Evolutionary conservation across 768 basidiomycete species (phyloP), one percentile per base, ranked within the genome.

Genomic region (Favolaschia claudopus): DNA sequence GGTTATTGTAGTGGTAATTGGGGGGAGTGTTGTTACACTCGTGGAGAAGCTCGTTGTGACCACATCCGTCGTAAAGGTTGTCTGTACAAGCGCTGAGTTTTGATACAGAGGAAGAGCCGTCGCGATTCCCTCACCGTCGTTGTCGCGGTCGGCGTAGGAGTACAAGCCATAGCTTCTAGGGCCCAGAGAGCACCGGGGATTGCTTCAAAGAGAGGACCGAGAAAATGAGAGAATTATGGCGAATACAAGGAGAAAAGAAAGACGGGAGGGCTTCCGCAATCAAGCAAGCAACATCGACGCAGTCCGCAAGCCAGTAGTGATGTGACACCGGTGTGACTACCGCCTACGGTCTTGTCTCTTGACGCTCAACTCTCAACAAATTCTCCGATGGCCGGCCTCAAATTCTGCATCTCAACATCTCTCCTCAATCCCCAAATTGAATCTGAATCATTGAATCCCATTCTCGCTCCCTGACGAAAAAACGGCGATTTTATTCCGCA

Each of bases 101-200:
- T 34, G 19, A 1, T 22, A 10, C 22, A n/a, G n/a, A n/a, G 33
- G 5, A 25, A 19, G 5, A 36, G 29, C n/a, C n/a, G 17, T 9
- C 20, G 12, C 20, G 27, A n/a, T n/a, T n/a, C n/a, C n/a, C 53
- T 36, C 52, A 60, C 72, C 57, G 78, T 82, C 40, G 70, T 69
- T 7, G 82, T 83, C 63, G 71, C 70, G 7, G 81, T 83, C 43
- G 83, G 77, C 47, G 73, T 70, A 20, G 79, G 69, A 33, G 69
- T 69, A 63, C 83, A 85, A 13, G 74, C 64, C 74, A 75, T 75
- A 47, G 32, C 20, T 22, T 45, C 8, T 39, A 19, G 14, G 4
- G 6, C 20, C 50, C 4, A n/a, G 10, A 27, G 33, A 32, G 9
- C 12, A 7, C 36, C 49, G 50, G 36, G 43, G 13, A 38, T 48